Evolutionary conservation across 2,329 filamentous ascomycete genomes (phyloP), one percentile per base, ranked within the genome.

Genomic region (Magnaporthiopsis incrustans): DNA sequence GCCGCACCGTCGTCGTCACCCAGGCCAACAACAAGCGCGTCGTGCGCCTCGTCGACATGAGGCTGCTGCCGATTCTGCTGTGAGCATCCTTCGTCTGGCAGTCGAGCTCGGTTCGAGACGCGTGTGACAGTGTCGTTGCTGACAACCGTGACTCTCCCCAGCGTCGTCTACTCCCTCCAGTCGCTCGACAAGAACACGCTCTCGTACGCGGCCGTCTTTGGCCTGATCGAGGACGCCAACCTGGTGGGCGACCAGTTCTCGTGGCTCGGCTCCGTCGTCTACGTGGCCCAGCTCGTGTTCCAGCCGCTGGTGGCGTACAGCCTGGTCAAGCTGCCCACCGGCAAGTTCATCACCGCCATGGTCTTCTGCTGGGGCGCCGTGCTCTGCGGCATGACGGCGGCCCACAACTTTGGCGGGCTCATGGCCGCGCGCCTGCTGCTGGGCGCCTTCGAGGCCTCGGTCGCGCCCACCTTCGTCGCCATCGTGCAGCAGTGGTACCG

Each of bases 401-500:
- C 70, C 1, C 68, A 73, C 53, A 72, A 72, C 65, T 78, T 77
- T 63, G 68, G 66, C 12, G 71, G 72, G 7, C 69, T 79, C 12
- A 66, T 78, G 22, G 71, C 70, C 3, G 68, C 74, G 22, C 69
- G 77, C 3, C 78, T 80, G 60, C 71, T 77, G 11, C 70, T 81
- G 8, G 79, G 78, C 2, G 69, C 73, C 2, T 78, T 78, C 63
- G 68, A 70, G 65, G 65, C 74, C 10, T 70, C 71, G 10, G 75
- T 79, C 30, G 73, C 78, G 14, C 83, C 84, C 0, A 80, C 79
- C 26, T 86, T 85, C 67, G 76, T 85, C 22, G 81, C 82, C 25
- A 82, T 85, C 44, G 85, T 83, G 0, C 79, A 82, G 64, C 85
- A 86, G 82, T 88, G 85, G 85, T 88, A 82, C 77, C 78, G 82